Evolutionary conservation across 345 rosid genomes (phyloP), one percentile per base, ranked within the genome.

Genomic region (Physaria fendleri): DNA sequence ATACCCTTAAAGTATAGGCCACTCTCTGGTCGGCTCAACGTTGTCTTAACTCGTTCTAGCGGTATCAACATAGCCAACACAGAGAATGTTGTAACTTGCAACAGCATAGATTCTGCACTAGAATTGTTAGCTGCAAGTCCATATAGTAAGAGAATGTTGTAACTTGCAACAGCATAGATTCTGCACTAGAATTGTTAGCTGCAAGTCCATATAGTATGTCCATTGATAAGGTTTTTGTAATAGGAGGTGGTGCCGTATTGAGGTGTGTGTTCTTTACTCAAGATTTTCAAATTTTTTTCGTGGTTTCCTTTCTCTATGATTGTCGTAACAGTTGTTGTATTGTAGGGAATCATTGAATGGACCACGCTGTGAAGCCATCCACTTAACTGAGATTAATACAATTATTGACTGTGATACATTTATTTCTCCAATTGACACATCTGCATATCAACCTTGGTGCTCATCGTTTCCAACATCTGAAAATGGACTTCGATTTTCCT

Each of bases 121-220:
- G 83, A 87, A 27, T 62, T 93, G 42, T 77, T 89, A 76, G 85
- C 92, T 43, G 78, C 82, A 2, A n/a, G n/a, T n/a, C n/a, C n/a
- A n/a, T n/a, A n/a, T n/a, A n/a, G n/a, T n/a, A n/a, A 22, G 97
- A 94, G 78, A 90, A 90, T 75, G 97, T 90, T 35, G 77, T 94
- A 24, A 90, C 80, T 15, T 83, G 93, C 62, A 89, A 88, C 51
- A 89, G 96, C 77, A 60, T 94, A 72, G 43, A 61, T 38, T 87
- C 97, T 65, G 96, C 97, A 12, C 62, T 89, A 66, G 83, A 87
- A 27, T 62, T 93, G 42, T 77, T 89, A 76, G 85, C 92, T 43
- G 78, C 82, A 2, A n/a, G n/a, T 51, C 96, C 96, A 20, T 93
- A 87, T 71, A 76, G 82, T 74, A 58, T 87, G 25, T 89, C 99